A percentile compares a stretch with the other conserved stretches of the same genome.
phyloP scores from a whole-genome alignment of 2,329 filamentous ascomycete genomes.

The Ophiocordyceps camponoti-rufipedis region DNA sequence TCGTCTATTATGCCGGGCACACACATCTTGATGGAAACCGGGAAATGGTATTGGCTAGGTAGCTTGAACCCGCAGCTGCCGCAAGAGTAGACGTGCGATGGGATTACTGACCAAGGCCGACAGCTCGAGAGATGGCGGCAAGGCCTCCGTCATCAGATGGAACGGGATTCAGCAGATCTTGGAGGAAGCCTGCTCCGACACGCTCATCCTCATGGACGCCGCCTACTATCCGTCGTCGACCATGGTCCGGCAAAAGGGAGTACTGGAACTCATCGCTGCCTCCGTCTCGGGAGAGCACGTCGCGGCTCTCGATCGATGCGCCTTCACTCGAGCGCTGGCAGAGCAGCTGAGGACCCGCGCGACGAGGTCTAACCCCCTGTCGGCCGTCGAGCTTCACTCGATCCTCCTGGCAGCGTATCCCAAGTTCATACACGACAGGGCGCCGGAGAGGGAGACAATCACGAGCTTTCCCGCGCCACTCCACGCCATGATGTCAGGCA shows the following conservation, averaged over 20 bases:
- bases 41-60: conserved; percentile 41
- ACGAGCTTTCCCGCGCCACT: conserved; percentile 34
- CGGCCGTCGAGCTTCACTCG: conserved; percentile 35
- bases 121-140: conserved; percentile 28
- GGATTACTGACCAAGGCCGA: conserved; percentile 5
- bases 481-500: conserved; percentile 36
- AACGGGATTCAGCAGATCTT: conserved; percentile 35
- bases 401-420: conserved; percentile 32
- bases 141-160: conserved; percentile 32
- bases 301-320: conserved; percentile 25
- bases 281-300: conserved; percentile 34
- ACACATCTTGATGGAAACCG: conserved; percentile 35
- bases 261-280: conserved; percentile 37
- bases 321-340: conserved; percentile 31
- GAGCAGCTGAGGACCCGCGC: conserved; percentile 30
- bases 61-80: conserved; percentile 4
- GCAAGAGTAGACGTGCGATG: not conserved
- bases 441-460: conserved; percentile 25
- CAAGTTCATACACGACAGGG: conserved; percentile 29
- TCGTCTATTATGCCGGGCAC: conserved; percentile 39
- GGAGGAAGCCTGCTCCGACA: conserved; percentile 36
- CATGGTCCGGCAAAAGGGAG: conserved; percentile 31
- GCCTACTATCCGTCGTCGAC: conserved; percentile 36
- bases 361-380: conserved; percentile 24
- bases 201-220: conserved; percentile 39